These are phyloP conservation scores for Coemansia sp. DNA, from an alignment of 192 early-diverging fungal species.

Conservation along the genomic window DNA sequence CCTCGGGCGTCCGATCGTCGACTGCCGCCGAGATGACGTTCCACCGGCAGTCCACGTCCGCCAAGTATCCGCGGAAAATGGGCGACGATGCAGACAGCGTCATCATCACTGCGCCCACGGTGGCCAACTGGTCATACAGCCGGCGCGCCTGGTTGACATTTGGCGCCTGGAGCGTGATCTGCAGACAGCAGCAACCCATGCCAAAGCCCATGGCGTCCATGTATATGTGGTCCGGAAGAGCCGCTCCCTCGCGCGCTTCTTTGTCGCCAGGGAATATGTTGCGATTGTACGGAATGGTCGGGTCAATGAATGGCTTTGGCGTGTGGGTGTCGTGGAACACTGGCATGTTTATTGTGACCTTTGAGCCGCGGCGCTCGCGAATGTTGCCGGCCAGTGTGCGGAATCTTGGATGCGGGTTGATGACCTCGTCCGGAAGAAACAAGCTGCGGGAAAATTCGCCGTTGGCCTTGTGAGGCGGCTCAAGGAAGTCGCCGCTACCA, in stretches of 20 bases:
- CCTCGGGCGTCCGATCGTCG: constrained; percentile 89
- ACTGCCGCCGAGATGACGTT: constrained; percentile 91
- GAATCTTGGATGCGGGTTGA: constrained; percentile 93
- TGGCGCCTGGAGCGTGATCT: constrained; percentile 96
- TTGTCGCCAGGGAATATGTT: constrained; percentile 63
- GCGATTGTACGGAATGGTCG: constrained; percentile 62
- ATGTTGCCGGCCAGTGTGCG: constrained; percentile 92
- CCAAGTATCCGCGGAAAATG: constrained; percentile 89
- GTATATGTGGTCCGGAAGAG: constrained; percentile 91
- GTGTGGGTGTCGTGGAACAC: constrained; percentile 91
- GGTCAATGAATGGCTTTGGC: constrained; percentile 79
- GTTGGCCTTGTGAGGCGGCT: constrained; percentile 68
- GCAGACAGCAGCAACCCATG: constrained; percentile 97
- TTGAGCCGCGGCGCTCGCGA: constrained; percentile 83
- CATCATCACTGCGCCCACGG: constrained; percentile 90
- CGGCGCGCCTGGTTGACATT: constrained; percentile 86
- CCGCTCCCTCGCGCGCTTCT: constrained; percentile 69
- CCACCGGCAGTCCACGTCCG: constrained; percentile 97
- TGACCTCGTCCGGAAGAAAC: constrained; percentile 91
- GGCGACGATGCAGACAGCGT: constrained; percentile 90
- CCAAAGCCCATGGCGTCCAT: constrained; percentile 99
- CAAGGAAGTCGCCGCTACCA: constrained; percentile 72
- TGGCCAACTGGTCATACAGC: constrained; percentile 93
- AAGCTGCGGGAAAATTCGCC: constrained; percentile 73
- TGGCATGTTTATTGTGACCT: constrained; percentile 95